Conservation (phyloP, 2,329 filamentous ascomycete species). For the Dactylella cylindrospora region DNA sequence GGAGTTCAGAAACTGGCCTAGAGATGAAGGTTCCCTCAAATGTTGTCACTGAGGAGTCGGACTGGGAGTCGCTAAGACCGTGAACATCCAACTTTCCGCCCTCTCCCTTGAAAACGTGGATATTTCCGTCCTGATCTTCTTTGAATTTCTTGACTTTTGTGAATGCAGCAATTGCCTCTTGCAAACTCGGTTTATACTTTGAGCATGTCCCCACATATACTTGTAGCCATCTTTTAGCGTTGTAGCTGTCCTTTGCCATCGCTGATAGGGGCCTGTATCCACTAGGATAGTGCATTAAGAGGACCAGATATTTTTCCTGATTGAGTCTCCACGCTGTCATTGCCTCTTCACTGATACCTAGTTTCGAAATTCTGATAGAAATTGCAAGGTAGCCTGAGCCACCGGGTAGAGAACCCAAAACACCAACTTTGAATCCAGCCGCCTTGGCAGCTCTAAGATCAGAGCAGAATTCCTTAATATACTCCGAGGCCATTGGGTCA, state of each 20-base stretch:
- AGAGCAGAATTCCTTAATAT: slow-evolving; percentile 53
- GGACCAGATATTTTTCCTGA: slow-evolving; percentile 67
- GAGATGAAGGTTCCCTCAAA: slow-evolving; percentile 70
- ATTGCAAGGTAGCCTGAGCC: slow-evolving; percentile 63
- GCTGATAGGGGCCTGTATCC: slow-evolving; percentile 64
- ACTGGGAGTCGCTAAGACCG: slow-evolving; percentile 28
- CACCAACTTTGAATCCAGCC: slow-evolving; percentile 70
- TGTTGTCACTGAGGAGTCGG: slow-evolving; percentile 44
- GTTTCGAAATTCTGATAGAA: slow-evolving; percentile 68
- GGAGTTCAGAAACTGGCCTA: slow-evolving; percentile 66
- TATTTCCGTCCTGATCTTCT: slow-evolving; percentile 39
- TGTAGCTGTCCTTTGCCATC: slow-evolving; percentile 55
- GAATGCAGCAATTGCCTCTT: slow-evolving; percentile 61
- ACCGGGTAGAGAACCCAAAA: slow-evolving; percentile 55
- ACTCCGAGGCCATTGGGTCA: slow-evolving; percentile 34
- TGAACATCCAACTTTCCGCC: slow-evolving; percentile 29
- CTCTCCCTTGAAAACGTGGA: slow-evolving; percentile 37
- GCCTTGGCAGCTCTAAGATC: slow-evolving; percentile 65
- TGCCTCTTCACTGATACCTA: slow-evolving; percentile 72
- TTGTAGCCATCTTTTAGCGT: slow-evolving; percentile 54
- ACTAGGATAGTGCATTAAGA: slow-evolving; percentile 67
- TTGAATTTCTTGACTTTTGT: slow-evolving; percentile 50
- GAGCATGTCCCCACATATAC: slow-evolving; percentile 70
- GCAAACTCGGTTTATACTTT: slow-evolving; percentile 69
- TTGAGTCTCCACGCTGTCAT: slow-evolving; percentile 75